Conservation (phyloP, 108 stramenopile genomes). For the Skeletonema potamos region DNA sequence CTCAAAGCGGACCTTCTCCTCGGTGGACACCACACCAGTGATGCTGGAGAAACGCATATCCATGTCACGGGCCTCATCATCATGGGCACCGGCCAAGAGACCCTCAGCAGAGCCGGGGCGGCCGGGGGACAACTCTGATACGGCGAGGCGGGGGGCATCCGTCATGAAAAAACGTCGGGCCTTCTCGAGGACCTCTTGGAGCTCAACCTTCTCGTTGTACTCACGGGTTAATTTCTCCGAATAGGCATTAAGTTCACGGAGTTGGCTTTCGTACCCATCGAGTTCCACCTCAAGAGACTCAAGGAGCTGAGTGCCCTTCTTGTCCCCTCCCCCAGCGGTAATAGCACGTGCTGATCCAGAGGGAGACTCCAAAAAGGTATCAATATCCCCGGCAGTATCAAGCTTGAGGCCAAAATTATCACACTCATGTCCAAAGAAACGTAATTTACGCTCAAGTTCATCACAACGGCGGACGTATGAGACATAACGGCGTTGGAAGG, state of each 20-base stretch:
- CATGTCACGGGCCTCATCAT: constrained; percentile 65
- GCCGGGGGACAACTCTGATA: constrained; percentile 55
- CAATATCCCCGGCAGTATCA: constrained; percentile 66
- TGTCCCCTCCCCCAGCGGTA: constrained; percentile 39
- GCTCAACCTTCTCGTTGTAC: constrained; percentile 97
- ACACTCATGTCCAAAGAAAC: constrained; percentile 87
- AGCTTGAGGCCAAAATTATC: constrained; percentile 86
- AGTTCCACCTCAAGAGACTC: constrained; percentile 89
- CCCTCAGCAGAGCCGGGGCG: constrained; percentile 39
- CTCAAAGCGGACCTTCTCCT: constrained; percentile 93
- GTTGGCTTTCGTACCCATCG: constrained; percentile 90
- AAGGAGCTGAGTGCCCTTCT: constrained; percentile 73
- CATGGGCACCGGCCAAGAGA: constrained; percentile 54
- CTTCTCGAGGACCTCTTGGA: constrained; percentile 95
- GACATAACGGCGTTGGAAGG: constrained; percentile 98
- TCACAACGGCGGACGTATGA: constrained; percentile 97
- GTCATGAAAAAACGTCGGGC: constrained; percentile 90
- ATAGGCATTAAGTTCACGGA: constrained; percentile 91
- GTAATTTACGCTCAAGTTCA: constrained; percentile 97
- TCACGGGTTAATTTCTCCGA: constrained; percentile 92
- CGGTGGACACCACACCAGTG: constrained; percentile 90
- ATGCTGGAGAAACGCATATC: constrained; percentile 96
- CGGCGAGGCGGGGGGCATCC: constrained; percentile 86
- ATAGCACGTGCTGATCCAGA: constrained; percentile 22
- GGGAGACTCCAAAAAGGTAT: constrained; percentile 59